These are phyloP conservation scores for Leccinum barrowsii DNA, from an alignment of 768 basidiomycete species.

Conservation along the genomic window DNA sequence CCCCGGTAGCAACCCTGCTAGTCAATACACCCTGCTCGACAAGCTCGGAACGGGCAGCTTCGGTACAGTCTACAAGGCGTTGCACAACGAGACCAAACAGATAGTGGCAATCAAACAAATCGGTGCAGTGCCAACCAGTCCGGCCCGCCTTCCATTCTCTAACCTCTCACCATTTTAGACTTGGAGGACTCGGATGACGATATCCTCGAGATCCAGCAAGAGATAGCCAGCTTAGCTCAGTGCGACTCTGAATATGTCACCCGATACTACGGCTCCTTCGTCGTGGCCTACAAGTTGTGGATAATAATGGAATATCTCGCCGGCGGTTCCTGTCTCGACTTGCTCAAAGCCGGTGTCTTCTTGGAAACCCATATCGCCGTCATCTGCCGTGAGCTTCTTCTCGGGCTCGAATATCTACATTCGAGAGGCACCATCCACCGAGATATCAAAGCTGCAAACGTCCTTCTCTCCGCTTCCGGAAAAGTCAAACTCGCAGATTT, in stretches of 20 bases:
- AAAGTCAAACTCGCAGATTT: conserved; percentile 98
- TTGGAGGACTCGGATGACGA: conserved; percentile 98
- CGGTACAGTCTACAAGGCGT: conserved; percentile 95
- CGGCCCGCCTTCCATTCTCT: background rate
- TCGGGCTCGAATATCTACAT: conserved; percentile 96
- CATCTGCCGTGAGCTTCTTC: conserved; percentile 86
- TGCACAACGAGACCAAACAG: conserved; percentile 91
- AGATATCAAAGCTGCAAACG: conserved; percentile 98
- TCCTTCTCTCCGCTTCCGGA: conserved; percentile 85
- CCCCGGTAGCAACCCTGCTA: conserved; percentile 77
- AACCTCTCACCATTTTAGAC: conserved; percentile 46
- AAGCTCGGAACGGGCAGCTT: conserved; percentile 98
- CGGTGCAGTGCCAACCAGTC: conserved; percentile 48
- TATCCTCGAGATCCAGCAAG: conserved; percentile 97
- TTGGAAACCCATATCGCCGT: conserved; percentile 94
- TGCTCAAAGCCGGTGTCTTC: conserved; percentile 89
- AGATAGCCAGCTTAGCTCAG: conserved; percentile 93
- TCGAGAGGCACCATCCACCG: conserved; percentile 94
- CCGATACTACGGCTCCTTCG: conserved; percentile 94
- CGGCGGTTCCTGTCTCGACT: conserved; percentile 96
- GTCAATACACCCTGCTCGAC: conserved; percentile 88
- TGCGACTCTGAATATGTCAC: conserved; percentile 98
- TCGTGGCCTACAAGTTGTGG: conserved; percentile 96
- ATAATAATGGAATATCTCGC: conserved; percentile 99
- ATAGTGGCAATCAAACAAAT: conserved; percentile 99